Evolutionary conservation across 345 rosid species (phyloP).

Genomic region (Pistacia vera): DNA sequence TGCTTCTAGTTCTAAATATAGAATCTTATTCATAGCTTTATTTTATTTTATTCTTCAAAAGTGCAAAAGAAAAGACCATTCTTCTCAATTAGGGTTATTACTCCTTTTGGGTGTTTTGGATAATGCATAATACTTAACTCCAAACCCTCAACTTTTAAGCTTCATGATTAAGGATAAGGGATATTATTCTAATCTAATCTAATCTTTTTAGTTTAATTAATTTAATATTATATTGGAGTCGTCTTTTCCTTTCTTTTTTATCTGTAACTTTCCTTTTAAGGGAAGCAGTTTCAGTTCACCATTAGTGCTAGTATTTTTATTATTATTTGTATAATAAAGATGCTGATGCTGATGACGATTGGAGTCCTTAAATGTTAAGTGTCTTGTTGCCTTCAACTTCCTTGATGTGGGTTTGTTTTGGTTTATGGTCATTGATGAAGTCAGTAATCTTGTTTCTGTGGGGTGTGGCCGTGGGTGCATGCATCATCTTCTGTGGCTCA

Average conservation of each 20-base stretch:
- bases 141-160: not conserved
- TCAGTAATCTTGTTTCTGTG: constrained; percentile 33
- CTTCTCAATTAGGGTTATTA: constrained; percentile 2
- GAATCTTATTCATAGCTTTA: constrained; percentile 3
- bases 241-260: too few species aligned
- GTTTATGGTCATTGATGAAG: constrained; percentile 35
- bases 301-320: constrained; percentile 8
- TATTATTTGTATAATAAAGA: not conserved
- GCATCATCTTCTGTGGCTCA: not conserved
- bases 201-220: not conserved
- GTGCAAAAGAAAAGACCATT: constrained; percentile 12
- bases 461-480: not conserved
- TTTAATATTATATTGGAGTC: not conserved
- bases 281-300: constrained; percentile 17
- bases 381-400: constrained; percentile 10
- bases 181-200: not conserved
- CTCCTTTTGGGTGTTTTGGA: not conserved
- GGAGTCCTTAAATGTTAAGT: constrained; percentile 20
- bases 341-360: constrained; percentile 4
- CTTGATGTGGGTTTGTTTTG: constrained; percentile 29
- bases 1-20: not conserved
- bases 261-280: constrained; percentile 38
- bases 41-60: constrained; percentile 15
- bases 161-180: constrained; percentile 5
- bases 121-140: not conserved